A percentile compares a stretch with the other conserved stretches of the same genome.
phyloP scores from a whole-genome alignment of 2,329 filamentous ascomycete genomes.

The Blastomyces gilchristii region DNA sequence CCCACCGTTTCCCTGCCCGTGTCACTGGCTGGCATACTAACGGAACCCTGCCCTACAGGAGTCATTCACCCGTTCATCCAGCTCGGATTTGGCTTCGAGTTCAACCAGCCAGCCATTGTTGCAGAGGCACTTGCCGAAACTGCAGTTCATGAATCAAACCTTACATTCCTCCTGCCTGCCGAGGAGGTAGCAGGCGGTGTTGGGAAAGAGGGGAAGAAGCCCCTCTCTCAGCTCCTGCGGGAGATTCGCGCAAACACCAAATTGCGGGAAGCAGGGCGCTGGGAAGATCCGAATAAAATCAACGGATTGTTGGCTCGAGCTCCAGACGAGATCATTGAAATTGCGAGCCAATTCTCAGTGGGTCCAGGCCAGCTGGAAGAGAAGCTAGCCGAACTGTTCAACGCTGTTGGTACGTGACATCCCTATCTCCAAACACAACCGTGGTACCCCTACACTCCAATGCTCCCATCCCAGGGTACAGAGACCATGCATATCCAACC shows the following conservation, averaged over 20 bases:
- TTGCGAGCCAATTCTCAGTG: slow-evolving; percentile 52
- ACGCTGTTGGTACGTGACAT: slow-evolving; percentile 43
- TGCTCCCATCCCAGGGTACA: neutral
- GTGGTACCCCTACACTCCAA: neutral
- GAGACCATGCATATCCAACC: neutral
- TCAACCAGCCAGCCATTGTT: slow-evolving; percentile 67
- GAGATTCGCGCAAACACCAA: slow-evolving; percentile 48
- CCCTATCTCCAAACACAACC: slow-evolving; percentile 1
- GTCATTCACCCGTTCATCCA: slow-evolving; percentile 75
- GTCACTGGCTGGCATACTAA: neutral
- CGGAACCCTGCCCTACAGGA: slow-evolving; percentile 33
- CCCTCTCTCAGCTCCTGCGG: slow-evolving; percentile 51
- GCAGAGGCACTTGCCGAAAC: slow-evolving; percentile 71
- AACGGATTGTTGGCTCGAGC: slow-evolving; percentile 59
- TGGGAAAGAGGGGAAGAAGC: slow-evolving; percentile 25
- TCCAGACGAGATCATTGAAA: slow-evolving; percentile 50
- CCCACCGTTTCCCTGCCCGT: slow-evolving; percentile 4
- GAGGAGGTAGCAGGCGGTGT: slow-evolving; percentile 28
- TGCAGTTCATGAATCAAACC: slow-evolving; percentile 52
- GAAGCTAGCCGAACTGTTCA: slow-evolving; percentile 59
- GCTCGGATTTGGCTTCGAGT: slow-evolving; percentile 75
- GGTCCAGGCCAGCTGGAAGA: slow-evolving; percentile 46
- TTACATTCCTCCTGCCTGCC: slow-evolving; percentile 43
- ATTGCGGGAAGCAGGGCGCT: slow-evolving; percentile 44
- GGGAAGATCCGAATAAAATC: slow-evolving; percentile 52